phyloP scores from a whole-genome alignment of 2,329 filamentous ascomycete species.

The Zymoseptoria crescenta region DNA sequence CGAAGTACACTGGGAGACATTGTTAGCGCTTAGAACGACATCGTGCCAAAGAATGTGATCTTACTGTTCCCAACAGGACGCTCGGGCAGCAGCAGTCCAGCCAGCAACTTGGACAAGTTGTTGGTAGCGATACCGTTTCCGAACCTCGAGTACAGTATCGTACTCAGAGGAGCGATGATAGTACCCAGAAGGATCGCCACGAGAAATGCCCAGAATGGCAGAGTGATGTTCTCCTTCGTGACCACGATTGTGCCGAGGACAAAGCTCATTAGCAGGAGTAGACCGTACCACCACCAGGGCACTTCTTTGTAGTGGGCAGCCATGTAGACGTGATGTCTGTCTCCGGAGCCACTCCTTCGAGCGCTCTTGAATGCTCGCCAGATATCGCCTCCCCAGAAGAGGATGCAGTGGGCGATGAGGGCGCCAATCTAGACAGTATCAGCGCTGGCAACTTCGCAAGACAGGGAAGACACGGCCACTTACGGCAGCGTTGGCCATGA shows the following conservation, averaged over 20 bases:
- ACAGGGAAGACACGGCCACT: neutral
- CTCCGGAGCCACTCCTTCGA: conserved; percentile 37
- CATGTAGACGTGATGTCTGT: conserved; percentile 49
- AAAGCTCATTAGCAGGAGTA: conserved; percentile 26
- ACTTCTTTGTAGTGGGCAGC: conserved; percentile 46
- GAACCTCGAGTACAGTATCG: conserved; percentile 32
- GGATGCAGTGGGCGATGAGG: conserved; percentile 43
- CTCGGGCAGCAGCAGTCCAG: conserved; percentile 44
- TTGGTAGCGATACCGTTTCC: conserved; percentile 54
- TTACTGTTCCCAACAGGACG: conserved; percentile 45
- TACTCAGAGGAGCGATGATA: conserved; percentile 47
- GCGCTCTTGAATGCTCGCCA: conserved; percentile 41
- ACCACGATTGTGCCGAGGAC: conserved; percentile 22
- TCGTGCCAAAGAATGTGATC: neutral
- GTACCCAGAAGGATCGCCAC: conserved; percentile 17
- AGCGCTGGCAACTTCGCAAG: neutral
- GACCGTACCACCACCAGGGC: conserved; percentile 31
- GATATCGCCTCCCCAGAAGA: conserved; percentile 53
- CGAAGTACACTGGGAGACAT: conserved; percentile 41
- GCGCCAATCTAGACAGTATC: conserved; percentile 41
- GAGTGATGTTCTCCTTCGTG: conserved; percentile 26
- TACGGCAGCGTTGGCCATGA: conserved; percentile 49
- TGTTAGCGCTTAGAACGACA: neutral
- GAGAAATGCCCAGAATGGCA: conserved; percentile 30
- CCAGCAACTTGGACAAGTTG: conserved; percentile 52